A percentile compares a stretch with the other conserved stretches of the same genome.
phyloP scores from a whole-genome alignment of 164 flowering plant genomes.

The Euptelea pleiosperma region DNA sequence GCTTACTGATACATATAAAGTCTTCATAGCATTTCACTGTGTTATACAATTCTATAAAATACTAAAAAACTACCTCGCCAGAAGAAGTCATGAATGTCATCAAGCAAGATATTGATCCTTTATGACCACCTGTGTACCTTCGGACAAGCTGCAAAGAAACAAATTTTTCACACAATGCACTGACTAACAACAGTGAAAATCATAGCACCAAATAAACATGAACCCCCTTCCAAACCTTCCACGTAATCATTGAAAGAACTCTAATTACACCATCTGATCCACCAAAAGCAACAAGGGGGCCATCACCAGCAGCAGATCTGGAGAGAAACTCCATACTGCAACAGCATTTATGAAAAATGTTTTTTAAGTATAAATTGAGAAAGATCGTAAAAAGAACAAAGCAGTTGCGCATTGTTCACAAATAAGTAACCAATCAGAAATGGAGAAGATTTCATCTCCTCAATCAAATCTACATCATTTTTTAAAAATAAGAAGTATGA shows the following conservation, averaged over 20 bases:
- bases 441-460: neutral
- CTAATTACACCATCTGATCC: constrained; percentile 96
- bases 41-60: neutral
- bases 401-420: neutral
- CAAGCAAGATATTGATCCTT: constrained; percentile 87
- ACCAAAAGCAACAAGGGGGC: constrained; percentile 97
- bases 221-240: constrained; percentile 63
- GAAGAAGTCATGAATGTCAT: constrained; percentile 95
- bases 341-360: constrained; percentile 6
- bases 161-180: constrained; percentile 6
- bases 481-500: no score
- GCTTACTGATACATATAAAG: no score
- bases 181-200: neutral
- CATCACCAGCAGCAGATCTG: constrained; percentile 79
- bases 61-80: constrained; percentile 70
- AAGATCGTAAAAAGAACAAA: neutral
- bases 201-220: constrained; percentile 11
- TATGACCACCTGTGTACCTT: constrained; percentile 97
- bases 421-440: neutral
- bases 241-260: constrained; percentile 97
- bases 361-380: neutral
- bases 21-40: neutral
- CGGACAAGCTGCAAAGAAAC: constrained; percentile 71
- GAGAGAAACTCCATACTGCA: constrained; percentile 95
- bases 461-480: neutral